Base-by-base conservation (phyloP, 164 flowering plant genomes). In the Santalum album region DNA sequence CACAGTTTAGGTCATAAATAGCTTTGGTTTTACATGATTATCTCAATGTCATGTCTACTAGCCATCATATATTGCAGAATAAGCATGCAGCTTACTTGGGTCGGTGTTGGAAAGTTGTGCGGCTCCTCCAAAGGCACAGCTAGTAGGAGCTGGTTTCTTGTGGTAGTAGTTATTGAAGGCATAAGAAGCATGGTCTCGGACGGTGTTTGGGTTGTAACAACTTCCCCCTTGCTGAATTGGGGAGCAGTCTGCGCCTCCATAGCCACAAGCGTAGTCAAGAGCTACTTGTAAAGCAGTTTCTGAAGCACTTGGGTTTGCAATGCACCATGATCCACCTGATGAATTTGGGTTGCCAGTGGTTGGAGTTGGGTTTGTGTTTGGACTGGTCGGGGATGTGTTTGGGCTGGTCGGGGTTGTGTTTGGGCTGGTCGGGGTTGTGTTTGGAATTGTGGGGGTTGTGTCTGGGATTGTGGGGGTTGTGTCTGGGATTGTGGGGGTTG, bases 51-150 rank as follows among this genome's bases (percentile, higher is more conserved):
- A 4, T 29, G 34, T 29, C 34, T 29, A 29, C 6, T 29, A 29
- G 34, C 34, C 4, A 29, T 29, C 34, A 16, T 26, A 22, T 24
- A 12, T 43, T 26, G 18, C 10, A 38, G 45, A 36, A 21, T 26
- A 9, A 7, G 22, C 25, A 45, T 6, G 21, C 19, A n/a, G 32
- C 80, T 75, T 78, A 81, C 87, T 86, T 64, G 97, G 97, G 54
- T 89, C 77, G 27, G 75, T 74, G 74, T 53, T 74, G 24, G 92
- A 78, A 22, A 69, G 64, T 20, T 72, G 60, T 38, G 97, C 97
- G n/a, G 95, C 54, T 38, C 92, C 97, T 55, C 86, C 95, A 60
- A 89, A 89, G 46, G 69, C 75, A 63, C 97, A 89, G 74, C 97
- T 89, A 36, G 79, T 84, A 0, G 95, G 84, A 49, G 63, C 48